Evolutionary conservation across 2,329 filamentous ascomycete species (phyloP).

Genomic region (Phialophora tarda): DNA sequence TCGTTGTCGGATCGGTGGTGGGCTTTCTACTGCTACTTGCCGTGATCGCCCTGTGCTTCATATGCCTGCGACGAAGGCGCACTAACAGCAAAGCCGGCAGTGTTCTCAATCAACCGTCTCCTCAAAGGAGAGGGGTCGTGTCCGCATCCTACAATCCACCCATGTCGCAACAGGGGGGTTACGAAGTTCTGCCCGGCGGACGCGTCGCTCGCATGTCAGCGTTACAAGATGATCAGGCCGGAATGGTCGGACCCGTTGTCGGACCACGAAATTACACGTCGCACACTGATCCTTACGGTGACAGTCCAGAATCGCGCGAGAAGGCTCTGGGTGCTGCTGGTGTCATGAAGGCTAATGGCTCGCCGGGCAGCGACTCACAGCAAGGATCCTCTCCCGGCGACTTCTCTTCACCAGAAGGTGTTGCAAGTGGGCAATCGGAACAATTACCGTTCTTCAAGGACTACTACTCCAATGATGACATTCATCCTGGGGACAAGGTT

Average conservation of each 20-base stretch:
- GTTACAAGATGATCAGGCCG: conserved; percentile 65
- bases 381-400: conserved; percentile 78
- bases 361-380: conserved; percentile 80
- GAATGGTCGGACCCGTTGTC: conserved; percentile 46
- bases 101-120: conserved; percentile 89
- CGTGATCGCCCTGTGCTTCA: conserved; percentile 65
- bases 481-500: conserved; percentile 87
- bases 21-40: conserved; percentile 72
- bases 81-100: conserved; percentile 69
- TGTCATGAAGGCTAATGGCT: conserved; percentile 72
- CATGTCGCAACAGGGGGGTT: conserved; percentile 54
- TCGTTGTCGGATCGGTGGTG: conserved; percentile 79
- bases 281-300: conserved; percentile 71
- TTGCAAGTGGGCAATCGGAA: conserved; percentile 90
- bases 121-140: conserved; percentile 55
- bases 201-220: conserved; percentile 96
- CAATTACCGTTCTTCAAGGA: conserved; percentile 97
- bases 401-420: conserved; percentile 81
- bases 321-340: conserved; percentile 56
- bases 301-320: conserved; percentile 72
- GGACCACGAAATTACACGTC: conserved; percentile 58
- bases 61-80: conserved; percentile 62
- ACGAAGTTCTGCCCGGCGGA: conserved; percentile 80
- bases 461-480: conserved; percentile 97
- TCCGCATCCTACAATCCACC: conserved; percentile 52